Evolutionary conservation across 768 basidiomycete species (phyloP).

Genomic region (Chalciporus piperatus): DNA sequence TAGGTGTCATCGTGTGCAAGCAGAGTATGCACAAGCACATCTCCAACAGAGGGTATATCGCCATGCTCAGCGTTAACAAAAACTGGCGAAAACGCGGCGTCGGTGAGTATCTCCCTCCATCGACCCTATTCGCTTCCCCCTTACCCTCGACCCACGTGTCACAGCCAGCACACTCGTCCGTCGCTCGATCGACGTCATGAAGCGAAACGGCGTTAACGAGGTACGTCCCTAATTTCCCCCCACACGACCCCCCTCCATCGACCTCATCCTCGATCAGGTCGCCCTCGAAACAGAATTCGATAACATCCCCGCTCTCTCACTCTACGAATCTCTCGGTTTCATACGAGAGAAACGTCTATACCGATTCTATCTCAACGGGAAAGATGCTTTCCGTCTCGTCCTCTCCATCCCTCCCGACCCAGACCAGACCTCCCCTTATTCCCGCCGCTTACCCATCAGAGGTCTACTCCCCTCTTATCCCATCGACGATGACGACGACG

Average conservation of each 20-base stretch:
- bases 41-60: conserved; percentile 91
- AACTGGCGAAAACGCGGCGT: conserved; percentile 88
- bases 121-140: neutral
- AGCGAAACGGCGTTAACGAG: conserved; percentile 78
- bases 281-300: conserved; percentile 96
- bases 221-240: conserved; percentile 43
- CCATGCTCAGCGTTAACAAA: conserved; percentile 91
- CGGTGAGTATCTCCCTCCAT: conserved; percentile 52
- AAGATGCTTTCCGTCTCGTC: conserved; percentile 88
- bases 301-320: conserved; percentile 79
- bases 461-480: conserved; percentile 18
- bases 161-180: conserved; percentile 83
- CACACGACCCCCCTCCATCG: neutral
- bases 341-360: conserved; percentile 92
- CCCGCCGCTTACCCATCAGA: conserved; percentile 14
- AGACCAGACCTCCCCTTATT: conserved; percentile 15
- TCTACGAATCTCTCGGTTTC: conserved; percentile 93
- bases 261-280: conserved; percentile 47
- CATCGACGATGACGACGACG: conserved; percentile 28
- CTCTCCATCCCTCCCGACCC: conserved; percentile 50
- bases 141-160: conserved; percentile 4
- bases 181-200: conserved; percentile 84
- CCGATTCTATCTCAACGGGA: conserved; percentile 96
- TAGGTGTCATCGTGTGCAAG: conserved; percentile 97
- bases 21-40: conserved; percentile 81